These are phyloP conservation scores for Sordaria brevicollis DNA, from an alignment of 495 filamentous ascomycete species.

Conservation along the genomic window DNA sequence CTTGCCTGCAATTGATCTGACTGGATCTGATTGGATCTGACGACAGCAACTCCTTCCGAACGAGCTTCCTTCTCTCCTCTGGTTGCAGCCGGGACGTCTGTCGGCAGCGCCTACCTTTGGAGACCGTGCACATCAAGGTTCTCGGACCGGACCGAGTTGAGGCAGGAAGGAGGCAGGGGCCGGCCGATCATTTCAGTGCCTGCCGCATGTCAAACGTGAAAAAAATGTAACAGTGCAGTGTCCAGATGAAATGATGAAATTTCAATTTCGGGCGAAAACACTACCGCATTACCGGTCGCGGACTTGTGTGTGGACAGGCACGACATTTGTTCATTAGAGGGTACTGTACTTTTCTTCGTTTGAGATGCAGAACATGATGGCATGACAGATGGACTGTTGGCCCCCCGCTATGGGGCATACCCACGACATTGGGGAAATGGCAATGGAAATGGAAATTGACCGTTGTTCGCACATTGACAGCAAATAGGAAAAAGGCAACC, in stretches of 20 bases:
- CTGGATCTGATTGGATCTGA: too few species aligned
- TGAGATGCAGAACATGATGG: neutral
- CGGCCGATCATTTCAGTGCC: neutral
- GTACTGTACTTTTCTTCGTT: neutral
- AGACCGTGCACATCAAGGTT: neutral
- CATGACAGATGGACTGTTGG: too few species aligned
- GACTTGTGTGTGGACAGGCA: neutral
- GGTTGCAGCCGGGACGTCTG: neutral
- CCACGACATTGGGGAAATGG: neutral
- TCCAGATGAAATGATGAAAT: too few species aligned
- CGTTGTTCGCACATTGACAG: neutral
- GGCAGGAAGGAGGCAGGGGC: neutral
- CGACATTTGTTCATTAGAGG: neutral
- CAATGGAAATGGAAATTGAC: too few species aligned
- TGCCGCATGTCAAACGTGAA: neutral
- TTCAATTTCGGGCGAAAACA: neutral
- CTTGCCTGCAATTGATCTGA: neutral
- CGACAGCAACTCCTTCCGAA: neutral
- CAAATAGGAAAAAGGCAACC: neutral
- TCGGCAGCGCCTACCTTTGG: too few species aligned
- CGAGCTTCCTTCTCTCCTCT: neutral
- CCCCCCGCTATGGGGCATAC: too few species aligned
- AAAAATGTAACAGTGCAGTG: too few species aligned
- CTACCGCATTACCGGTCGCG: neutral
- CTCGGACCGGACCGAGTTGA: neutral